Base-by-base conservation (phyloP, 2,329 filamentous ascomycete genomes). In the Exutisphaerella laricina region DNA sequence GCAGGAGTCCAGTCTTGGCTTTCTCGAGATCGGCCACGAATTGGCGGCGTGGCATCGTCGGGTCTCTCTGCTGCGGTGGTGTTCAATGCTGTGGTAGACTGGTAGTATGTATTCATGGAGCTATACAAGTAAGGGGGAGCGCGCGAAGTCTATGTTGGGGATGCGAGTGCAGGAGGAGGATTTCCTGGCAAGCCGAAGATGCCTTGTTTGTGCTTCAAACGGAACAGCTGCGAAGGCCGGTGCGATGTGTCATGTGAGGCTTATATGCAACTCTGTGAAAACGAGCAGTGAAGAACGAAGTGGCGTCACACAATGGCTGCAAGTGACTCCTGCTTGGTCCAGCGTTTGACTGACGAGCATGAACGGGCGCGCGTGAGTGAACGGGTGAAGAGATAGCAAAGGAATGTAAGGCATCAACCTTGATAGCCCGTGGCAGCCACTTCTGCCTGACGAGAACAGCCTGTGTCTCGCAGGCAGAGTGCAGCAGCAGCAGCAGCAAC, bases 1-100 rank as follows among this genome's bases (percentile, higher is more conserved):
- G 67, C 2, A 55, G 55, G 14, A 64, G 57, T 29, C 59, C 56
- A 10, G 57, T 47, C 5, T 63, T 66, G 5, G 65, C 70, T 31
- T 66, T 64, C 20, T 60, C 67, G 57, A 71, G 66, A 59, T 89
- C 83, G 38, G 70, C 67, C 35, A 79, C 70, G 61, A 85, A 89
- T 25, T 76, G 73, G 56, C 74, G 77, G 45, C 80, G 74, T 50
- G 80, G 75, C 85, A 88, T 88, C n/a, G n/a, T n/a, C n/a, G n/a
- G n/a, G n/a, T n/a, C n/a, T n/a, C n/a, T n/a, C n/a, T n/a, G n/a
- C n/a, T n/a, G n/a, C n/a, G n/a, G n/a, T n/a, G n/a, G n/a, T n/a
- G n/a, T n/a, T n/a, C n/a, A n/a, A n/a, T n/a, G n/a, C n/a, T n/a
- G n/a, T n/a, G n/a, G n/a, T n/a, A n/a, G n/a, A n/a, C n/a, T n/a